Evolutionary conservation across 352 stramenopile species (phyloP).

Genomic region (Lagenidium giganteum): DNA sequence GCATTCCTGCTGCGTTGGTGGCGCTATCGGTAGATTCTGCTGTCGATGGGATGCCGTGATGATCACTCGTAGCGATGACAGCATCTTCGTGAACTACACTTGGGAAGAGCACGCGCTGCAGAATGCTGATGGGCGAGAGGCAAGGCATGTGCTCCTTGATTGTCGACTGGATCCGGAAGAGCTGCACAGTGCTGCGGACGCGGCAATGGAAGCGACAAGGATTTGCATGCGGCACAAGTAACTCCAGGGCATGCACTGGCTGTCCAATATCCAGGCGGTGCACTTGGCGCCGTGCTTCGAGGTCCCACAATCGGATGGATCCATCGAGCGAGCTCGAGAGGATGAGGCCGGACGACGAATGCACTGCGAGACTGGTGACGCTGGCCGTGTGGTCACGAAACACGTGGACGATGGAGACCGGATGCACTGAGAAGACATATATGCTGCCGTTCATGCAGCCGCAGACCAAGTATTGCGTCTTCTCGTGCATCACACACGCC

Average conservation of each 20-base stretch:
- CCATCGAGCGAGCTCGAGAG: slow-evolving; percentile 71
- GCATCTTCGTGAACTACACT: slow-evolving; percentile 2
- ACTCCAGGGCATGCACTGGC: slow-evolving; percentile 33
- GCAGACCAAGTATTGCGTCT: slow-evolving; percentile 61
- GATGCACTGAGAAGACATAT: slow-evolving; percentile 49
- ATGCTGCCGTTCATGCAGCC: slow-evolving; percentile 53
- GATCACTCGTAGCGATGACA: not conserved
- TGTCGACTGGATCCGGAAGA: slow-evolving; percentile 62
- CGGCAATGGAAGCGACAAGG: slow-evolving; percentile 57
- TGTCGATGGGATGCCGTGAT: no score
- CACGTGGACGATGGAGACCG: slow-evolving; percentile 45
- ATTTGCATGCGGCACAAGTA: slow-evolving; percentile 29
- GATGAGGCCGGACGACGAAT: slow-evolving; percentile 41
- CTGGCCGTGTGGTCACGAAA: slow-evolving; percentile 69
- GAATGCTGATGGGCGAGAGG: slow-evolving; percentile 46
- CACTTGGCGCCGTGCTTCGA: slow-evolving; percentile 52
- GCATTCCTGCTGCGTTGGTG: not conserved
- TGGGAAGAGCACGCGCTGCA: slow-evolving; percentile 42
- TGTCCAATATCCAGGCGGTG: slow-evolving; percentile 55
- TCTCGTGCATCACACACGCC: slow-evolving; percentile 58
- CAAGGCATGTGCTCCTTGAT: slow-evolving; percentile 62
- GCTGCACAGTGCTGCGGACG: slow-evolving; percentile 41
- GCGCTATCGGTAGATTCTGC: not conserved
- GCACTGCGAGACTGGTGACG: slow-evolving; percentile 48
- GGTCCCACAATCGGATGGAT: slow-evolving; percentile 59